Base-by-base conservation (phyloP, 768 basidiomycete genomes). In the Obba rivulosa region DNA sequence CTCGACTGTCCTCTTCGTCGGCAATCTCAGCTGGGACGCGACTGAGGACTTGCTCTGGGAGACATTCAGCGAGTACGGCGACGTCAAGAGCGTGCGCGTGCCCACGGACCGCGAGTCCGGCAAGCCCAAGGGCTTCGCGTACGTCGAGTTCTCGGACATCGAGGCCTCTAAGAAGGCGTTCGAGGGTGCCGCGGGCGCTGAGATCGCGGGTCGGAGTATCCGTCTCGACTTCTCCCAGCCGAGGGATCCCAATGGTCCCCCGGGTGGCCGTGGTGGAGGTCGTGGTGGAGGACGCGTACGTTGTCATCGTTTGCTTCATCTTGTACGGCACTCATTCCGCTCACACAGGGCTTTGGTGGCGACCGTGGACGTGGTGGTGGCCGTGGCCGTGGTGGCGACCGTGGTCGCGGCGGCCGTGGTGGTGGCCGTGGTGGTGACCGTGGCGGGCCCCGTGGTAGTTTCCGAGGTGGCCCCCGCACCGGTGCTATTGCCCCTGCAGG, bases 61-160 rank as follows among this genome's bases (percentile, higher is more conserved):
- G 65, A 77, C 82, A 57, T 99, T 98, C 67, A 84, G 81, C 54
- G 91, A 92, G 62, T 85, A 84, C 63, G 91, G 91, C 49, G 75
- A 80, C 37, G 80, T 96, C 53, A 87, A 88, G 72, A 85, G 73
- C 60, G 90, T 97, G 35, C 81, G 93, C 48, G 71, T 99, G 43
- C 92, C 93, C 24, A 96, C 93, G 34, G 93, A 98, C 66, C 77
- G 90, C 56, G 96, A 99, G 43, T 78, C 87, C 7, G 93, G 92
- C 23, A 78, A 75, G 52, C 84, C 90, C 40, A 98, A 97, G 68
- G 96, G 96, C 60, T 98, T 95, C 68, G 96, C 84, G 18, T 98
- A 98, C 68, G 88, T 99, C 62, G 92, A 97, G 67, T 96, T 94
- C 67, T 80, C 84, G 56, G 83, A 85, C 57, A 60, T 91, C 34